phyloP scores from a whole-genome alignment of 106 monocot genomes.

The Dendrobium catenatum region DNA sequence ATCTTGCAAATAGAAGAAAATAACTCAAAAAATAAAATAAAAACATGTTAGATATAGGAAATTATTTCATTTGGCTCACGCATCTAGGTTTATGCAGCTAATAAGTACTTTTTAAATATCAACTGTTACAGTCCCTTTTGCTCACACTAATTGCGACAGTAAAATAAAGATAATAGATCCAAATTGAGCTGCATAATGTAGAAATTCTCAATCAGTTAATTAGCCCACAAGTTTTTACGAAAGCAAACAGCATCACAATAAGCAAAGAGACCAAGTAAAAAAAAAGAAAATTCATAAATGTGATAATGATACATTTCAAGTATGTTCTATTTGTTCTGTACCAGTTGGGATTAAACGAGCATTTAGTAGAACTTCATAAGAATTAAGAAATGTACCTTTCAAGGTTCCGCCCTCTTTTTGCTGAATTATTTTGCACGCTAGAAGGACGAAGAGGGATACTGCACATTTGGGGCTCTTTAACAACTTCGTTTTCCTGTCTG shows the following conservation, averaged over 20 bases:
- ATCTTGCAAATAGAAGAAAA: background rate
- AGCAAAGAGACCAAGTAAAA: background rate
- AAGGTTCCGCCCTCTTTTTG: conserved; percentile 31
- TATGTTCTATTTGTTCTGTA: background rate
- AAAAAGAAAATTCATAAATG: background rate
- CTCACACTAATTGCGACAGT: background rate
- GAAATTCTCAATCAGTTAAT: background rate
- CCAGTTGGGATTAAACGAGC: background rate
- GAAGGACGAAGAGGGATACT: conserved; percentile 34
- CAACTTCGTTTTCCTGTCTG: conserved; percentile 25
- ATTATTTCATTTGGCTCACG: background rate
- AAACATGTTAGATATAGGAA: background rate
- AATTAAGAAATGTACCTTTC: conserved; percentile 32
- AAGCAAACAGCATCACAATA: background rate
- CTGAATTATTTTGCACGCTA: conserved; percentile 16
- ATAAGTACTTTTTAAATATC: background rate
- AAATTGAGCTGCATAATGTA: background rate
- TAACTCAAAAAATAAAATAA: background rate
- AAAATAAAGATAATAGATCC: background rate
- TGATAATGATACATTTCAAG: background rate
- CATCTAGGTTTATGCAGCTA: background rate
- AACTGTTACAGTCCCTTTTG: background rate
- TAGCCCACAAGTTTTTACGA: background rate
- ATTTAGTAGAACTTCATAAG: background rate
- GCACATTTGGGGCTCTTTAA: conserved; percentile 34